phyloP scores from a whole-genome alignment of 768 basidiomycete genomes.

The Phanerodontia chrysosporium region DNA sequence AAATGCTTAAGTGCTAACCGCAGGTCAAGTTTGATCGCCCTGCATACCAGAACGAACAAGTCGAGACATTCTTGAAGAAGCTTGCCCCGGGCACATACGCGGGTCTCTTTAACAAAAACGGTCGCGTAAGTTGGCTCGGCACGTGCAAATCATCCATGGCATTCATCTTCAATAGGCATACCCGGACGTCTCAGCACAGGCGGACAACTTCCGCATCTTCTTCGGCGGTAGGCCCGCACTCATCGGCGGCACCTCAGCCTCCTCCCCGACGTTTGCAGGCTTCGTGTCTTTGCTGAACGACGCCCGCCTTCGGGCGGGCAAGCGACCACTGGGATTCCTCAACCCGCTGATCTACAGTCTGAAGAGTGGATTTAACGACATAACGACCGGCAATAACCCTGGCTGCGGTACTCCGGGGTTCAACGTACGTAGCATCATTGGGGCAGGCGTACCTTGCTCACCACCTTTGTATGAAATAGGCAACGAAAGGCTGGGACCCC shows the following conservation, averaged over 20 bases:
- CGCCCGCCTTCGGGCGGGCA: constrained; percentile 26
- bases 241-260: constrained; percentile 62
- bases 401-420: constrained; percentile 36
- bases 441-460: neutral
- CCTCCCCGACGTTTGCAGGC: constrained; percentile 61
- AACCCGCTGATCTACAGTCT: constrained; percentile 32
- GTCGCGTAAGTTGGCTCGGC: constrained; percentile 41
- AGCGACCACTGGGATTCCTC: constrained; percentile 33
- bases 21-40: constrained; percentile 61
- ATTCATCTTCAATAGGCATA: constrained; percentile 34
- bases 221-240: constrained; percentile 32
- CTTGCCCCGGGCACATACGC: constrained; percentile 47
- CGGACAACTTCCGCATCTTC: constrained; percentile 44
- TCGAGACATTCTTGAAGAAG: constrained; percentile 38
- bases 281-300: constrained; percentile 55
- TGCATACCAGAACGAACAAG: constrained; percentile 45
- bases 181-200: constrained; percentile 68
- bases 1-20: too few relatives aligned
- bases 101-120: constrained; percentile 55
- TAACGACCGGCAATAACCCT: constrained; percentile 32
- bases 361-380: constrained; percentile 31
- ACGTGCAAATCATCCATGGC: neutral
- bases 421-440: constrained; percentile 18
- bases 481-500: constrained; percentile 33
- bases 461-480: constrained; percentile 15